These are phyloP conservation scores for Cercospora sesami DNA, from an alignment of 2,329 filamentous ascomycete species.

Conservation along the genomic window DNA sequence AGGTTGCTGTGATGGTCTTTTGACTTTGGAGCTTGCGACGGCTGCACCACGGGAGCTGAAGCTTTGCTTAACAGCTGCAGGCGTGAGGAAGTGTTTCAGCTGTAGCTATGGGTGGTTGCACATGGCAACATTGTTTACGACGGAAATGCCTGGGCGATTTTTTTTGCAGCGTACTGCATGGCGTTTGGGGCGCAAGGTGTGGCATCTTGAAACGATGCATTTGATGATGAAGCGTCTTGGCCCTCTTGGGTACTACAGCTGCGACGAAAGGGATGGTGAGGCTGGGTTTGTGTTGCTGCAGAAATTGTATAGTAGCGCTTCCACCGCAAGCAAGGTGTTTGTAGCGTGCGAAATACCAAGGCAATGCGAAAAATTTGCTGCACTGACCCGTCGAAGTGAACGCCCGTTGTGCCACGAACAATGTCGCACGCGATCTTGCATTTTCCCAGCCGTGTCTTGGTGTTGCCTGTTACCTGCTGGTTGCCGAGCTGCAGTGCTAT, in stretches of 20 bases:
- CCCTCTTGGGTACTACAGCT: not conserved
- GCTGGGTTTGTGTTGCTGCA: not conserved
- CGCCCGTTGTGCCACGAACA: not conserved
- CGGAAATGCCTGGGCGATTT: not conserved
- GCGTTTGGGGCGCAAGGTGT: not conserved
- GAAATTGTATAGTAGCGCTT: not conserved
- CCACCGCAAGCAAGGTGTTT: not conserved
- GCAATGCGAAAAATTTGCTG: not conserved
- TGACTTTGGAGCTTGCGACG: conserved; percentile 1
- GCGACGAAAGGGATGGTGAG: not conserved
- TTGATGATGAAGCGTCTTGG: not conserved
- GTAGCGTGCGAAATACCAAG: not conserved
- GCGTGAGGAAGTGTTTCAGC: conserved; percentile 11
- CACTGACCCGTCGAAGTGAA: not conserved
- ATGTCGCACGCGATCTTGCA: conserved; percentile 2
- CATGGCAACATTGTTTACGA: not conserved
- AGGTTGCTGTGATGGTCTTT: conserved; percentile 6
- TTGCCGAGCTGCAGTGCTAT: conserved; percentile 10
- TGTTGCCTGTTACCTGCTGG: not conserved
- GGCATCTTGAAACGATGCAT: conserved; percentile 7
- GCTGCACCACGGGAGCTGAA: conserved; percentile 2
- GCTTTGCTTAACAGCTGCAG: conserved; percentile 1
- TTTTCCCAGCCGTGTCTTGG: not conserved
- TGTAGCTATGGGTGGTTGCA: not conserved
- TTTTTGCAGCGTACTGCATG: not conserved